Percentiles rank a stretch among this genome's conserved stretches.
phyloP scores from a whole-genome alignment of 192 early-diverging fungal genomes.

The Rhizophagus sp. region DNA sequence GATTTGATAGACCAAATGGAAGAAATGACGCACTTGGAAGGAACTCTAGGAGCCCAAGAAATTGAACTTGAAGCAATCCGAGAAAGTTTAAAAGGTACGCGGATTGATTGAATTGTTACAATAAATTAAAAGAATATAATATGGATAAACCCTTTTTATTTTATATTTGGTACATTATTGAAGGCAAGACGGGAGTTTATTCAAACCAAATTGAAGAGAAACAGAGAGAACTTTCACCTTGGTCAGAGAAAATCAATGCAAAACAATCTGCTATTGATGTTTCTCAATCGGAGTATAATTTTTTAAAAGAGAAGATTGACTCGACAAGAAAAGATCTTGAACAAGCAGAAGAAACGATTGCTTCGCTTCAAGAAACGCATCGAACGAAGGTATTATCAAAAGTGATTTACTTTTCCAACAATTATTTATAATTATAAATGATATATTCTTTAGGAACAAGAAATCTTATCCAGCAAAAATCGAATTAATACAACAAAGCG shows the following conservation, averaged over 20 bases:
- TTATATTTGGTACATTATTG: not conserved
- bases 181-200: slow-evolving; percentile 85
- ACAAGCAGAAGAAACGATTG: slow-evolving; percentile 58
- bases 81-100: slow-evolving; percentile 59
- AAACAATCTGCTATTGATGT: slow-evolving; percentile 75
- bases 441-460: slow-evolving; percentile 33
- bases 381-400: slow-evolving; percentile 41
- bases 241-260: slow-evolving; percentile 42
- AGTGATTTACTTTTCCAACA: not conserved
- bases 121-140: not conserved
- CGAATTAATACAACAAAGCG: not conserved
- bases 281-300: slow-evolving; percentile 75
- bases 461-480: slow-evolving; percentile 35
- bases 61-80: slow-evolving; percentile 74
- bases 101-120: not conserved
- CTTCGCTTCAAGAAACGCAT: slow-evolving; percentile 44
- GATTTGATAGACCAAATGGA: slow-evolving; percentile 57
- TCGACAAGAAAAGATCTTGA: slow-evolving; percentile 55
- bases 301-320: slow-evolving; percentile 67
- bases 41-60: slow-evolving; percentile 66
- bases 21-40: slow-evolving; percentile 67
- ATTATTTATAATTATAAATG: slow-evolving; percentile 40
- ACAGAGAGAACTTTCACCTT: slow-evolving; percentile 84
- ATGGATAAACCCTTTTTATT: not conserved
- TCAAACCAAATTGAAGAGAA: slow-evolving; percentile 80